phyloP scores from a whole-genome alignment of 2,329 filamentous ascomycete species.

The Trichophyton schoenleinii region DNA sequence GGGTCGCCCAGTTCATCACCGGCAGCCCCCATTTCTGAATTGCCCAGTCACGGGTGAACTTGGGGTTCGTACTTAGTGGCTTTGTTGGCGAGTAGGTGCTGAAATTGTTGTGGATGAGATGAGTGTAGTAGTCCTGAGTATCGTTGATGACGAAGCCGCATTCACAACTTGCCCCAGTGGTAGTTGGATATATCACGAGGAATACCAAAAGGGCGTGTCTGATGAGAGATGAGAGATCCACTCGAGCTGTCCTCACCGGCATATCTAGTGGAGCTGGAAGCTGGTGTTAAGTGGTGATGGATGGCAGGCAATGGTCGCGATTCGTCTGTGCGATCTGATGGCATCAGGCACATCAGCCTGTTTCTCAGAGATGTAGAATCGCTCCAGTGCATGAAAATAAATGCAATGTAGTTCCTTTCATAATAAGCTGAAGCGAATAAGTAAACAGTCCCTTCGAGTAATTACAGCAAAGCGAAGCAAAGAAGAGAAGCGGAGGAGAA shows the following conservation, averaged over 20 bases:
- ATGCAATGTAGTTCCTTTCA: too few relatives aligned
- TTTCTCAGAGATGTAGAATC: too few relatives aligned
- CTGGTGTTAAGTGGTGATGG: background rate
- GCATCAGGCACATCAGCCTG: background rate
- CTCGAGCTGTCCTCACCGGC: background rate
- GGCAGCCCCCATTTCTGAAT: slow-evolving; percentile 19
- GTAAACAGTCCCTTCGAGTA: too few relatives aligned
- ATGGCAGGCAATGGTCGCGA: background rate
- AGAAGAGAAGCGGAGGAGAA: background rate
- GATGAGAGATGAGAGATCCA: background rate
- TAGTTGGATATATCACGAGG: background rate
- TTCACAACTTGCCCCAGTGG: slow-evolving; percentile 11
- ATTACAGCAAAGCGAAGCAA: too few relatives aligned
- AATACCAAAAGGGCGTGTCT: background rate
- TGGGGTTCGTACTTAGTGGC: slow-evolving; percentile 13
- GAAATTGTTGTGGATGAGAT: slow-evolving; percentile 19
- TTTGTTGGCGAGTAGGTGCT: slow-evolving; percentile 13
- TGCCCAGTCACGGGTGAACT: slow-evolving; percentile 18
- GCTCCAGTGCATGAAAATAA: too few relatives aligned
- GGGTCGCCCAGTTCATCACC: slow-evolving; percentile 15
- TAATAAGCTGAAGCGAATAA: too few relatives aligned
- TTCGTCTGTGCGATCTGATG: background rate
- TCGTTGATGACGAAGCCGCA: slow-evolving; percentile 14
- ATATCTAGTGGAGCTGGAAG: background rate
- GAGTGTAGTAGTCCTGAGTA: slow-evolving; percentile 17